These are phyloP conservation scores for Boletus rubescentipes DNA, from an alignment of 768 basidiomycete genomes.

Conservation along the genomic window DNA sequence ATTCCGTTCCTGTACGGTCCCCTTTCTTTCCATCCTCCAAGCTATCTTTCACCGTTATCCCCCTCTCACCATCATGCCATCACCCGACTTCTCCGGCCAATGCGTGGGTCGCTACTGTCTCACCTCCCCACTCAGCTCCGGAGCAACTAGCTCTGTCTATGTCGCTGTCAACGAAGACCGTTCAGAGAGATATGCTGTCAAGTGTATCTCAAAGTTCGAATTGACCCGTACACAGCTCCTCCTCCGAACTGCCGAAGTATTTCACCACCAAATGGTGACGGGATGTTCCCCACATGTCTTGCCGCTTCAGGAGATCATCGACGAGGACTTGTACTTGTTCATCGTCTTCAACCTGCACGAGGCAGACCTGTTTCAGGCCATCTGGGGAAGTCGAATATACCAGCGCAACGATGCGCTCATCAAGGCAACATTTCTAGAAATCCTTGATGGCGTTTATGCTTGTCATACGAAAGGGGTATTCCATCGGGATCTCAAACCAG, in stretches of 20 bases:
- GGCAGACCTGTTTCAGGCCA: slow-evolving; percentile 73
- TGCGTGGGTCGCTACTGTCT: slow-evolving; percentile 61
- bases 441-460: slow-evolving; percentile 75
- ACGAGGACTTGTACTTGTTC: slow-evolving; percentile 62
- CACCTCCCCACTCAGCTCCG: slow-evolving; percentile 62
- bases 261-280: slow-evolving; percentile 51
- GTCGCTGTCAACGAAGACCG: slow-evolving; percentile 55
- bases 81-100: slow-evolving; percentile 52
- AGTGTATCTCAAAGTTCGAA: slow-evolving; percentile 65
- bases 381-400: slow-evolving; percentile 57
- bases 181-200: slow-evolving; percentile 61
- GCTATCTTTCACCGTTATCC: not conserved
- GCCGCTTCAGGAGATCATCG: slow-evolving; percentile 62
- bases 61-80: slow-evolving; percentile 4
- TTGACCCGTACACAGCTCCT: slow-evolving; percentile 53
- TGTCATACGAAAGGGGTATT: slow-evolving; percentile 71
- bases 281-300: slow-evolving; percentile 61
- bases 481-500: slow-evolving; percentile 88
- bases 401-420: slow-evolving; percentile 60
- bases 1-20: not conserved
- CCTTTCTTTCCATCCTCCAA: too few relatives aligned
- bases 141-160: slow-evolving; percentile 79
- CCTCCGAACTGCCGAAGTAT: slow-evolving; percentile 69
- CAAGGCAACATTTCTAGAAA: slow-evolving; percentile 69
- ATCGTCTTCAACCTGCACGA: slow-evolving; percentile 58